Conservation (phyloP, 768 basidiomycete species). For the Gelatoporia subvermispora region DNA sequence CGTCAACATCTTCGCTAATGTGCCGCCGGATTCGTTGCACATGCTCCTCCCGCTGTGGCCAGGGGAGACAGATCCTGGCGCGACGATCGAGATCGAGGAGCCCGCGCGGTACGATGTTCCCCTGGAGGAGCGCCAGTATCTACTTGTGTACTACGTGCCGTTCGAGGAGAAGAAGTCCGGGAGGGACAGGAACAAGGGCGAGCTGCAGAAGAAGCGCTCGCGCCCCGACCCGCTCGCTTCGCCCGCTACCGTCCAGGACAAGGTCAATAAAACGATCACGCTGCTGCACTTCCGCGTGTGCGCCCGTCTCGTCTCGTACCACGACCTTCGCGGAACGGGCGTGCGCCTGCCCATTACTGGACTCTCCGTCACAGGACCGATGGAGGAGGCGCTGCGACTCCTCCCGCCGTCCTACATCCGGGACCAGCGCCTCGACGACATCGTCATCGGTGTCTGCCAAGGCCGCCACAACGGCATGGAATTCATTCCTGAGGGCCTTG, state of each 20-base stretch:
- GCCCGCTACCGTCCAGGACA: slow-evolving; percentile 23
- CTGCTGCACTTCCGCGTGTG: slow-evolving; percentile 67
- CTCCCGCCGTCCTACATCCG: slow-evolving; percentile 32
- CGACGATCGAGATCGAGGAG: slow-evolving; percentile 16
- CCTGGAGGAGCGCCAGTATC: slow-evolving; percentile 55
- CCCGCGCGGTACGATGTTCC: slow-evolving; percentile 29
- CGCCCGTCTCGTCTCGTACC: slow-evolving; percentile 68
- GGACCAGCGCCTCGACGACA: slow-evolving; percentile 33
- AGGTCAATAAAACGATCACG: slow-evolving; percentile 42
- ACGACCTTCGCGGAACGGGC: slow-evolving; percentile 68
- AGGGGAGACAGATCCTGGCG: slow-evolving; percentile 54
- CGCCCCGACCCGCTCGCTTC: slow-evolving; percentile 20
- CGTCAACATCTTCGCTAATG: slow-evolving; percentile 28
- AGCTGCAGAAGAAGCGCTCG: slow-evolving; percentile 40
- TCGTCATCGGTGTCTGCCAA: slow-evolving; percentile 56
- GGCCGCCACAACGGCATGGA: slow-evolving; percentile 66
- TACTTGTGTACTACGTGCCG: slow-evolving; percentile 78
- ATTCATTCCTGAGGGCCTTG: slow-evolving; percentile 75
- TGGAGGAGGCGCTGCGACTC: slow-evolving; percentile 35
- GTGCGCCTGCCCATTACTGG: slow-evolving; percentile 71
- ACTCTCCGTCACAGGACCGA: slow-evolving; percentile 57
- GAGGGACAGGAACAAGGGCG: slow-evolving; percentile 24
- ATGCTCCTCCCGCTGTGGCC: slow-evolving; percentile 89
- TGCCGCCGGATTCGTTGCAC: slow-evolving; percentile 67
- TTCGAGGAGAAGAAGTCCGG: slow-evolving; percentile 27